Conservation (phyloP, 371 early-diverging fungal genomes). For the Chytridium lagenaria region DNA sequence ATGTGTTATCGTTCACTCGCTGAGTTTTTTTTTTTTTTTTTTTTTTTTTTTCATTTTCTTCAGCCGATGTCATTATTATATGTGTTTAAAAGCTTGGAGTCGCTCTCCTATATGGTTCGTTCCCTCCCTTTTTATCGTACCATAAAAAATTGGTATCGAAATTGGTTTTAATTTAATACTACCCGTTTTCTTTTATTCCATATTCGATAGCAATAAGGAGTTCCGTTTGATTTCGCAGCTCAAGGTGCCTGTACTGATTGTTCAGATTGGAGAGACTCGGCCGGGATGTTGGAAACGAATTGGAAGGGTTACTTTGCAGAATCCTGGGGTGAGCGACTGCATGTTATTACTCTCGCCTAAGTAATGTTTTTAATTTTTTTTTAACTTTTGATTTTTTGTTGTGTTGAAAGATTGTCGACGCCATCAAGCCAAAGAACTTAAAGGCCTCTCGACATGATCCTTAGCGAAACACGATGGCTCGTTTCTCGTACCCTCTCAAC, state of each 20-base stretch:
- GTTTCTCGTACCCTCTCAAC: not conserved
- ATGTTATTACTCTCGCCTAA: not conserved
- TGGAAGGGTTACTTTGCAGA: not conserved
- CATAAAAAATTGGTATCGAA: too few species aligned
- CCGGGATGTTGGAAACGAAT: not conserved
- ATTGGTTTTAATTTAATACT: not conserved
- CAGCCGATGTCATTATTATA: conserved; percentile 12
- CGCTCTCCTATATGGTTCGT: conserved; percentile 5
- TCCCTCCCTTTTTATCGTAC: too few species aligned
- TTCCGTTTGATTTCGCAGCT: conserved; percentile 6
- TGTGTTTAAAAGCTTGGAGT: conserved; percentile 10
- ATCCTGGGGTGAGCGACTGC: not conserved
- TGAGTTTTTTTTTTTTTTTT: not conserved
- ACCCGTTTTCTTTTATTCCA: not conserved
- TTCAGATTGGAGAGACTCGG: not conserved
- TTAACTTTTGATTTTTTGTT: not conserved
- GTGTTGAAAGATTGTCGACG: conserved; percentile 12
- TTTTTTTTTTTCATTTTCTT: not conserved
- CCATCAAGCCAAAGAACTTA: not conserved
- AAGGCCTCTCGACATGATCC: conserved; percentile 6
- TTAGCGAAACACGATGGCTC: conserved; percentile 11
- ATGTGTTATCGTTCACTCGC: not conserved
- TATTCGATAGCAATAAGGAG: conserved; percentile 9
- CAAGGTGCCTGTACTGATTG: conserved; percentile 6
- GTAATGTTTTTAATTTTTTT: not conserved